Evolutionary conservation across 163 green algal genomes (phyloP), one percentile per base, ranked within the genome.

Genomic region (Chloroidium sp.): DNA sequence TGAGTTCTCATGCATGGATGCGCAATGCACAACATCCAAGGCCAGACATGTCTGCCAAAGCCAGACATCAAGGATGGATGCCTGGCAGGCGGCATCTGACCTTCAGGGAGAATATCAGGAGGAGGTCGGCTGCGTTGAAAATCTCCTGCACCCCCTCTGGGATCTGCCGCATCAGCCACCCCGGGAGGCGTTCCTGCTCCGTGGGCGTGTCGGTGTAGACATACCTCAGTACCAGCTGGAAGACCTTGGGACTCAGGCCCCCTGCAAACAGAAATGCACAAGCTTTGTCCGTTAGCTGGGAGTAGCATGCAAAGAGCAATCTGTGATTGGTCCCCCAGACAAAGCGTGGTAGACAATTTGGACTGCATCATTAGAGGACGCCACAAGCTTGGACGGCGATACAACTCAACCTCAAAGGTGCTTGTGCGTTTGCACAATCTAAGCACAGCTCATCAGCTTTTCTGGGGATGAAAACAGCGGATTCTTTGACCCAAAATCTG

Each of bases 51-150:
- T 14, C 8, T 59, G 13, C 74, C 74, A 57, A 14, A 77, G 10
- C n/a, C 74, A 77, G 13, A 61, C 36, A 36, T 36, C 36, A 36
- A 36, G 8, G 67, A 77, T 13, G 13, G 3, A 59, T 1, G 14
- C 4, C 36, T 36, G 36, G 59, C 14, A 64, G 57, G 3, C 58
- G 0, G 14, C 13, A 2, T 74, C 1, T 1, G 57, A 86, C 83
- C 83, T 87, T 87, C 69, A 87, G 78, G 62, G 61, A 8, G 12
- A 82, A 78, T 57, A 87, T 3, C n/a, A 85, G 80, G 80, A 83
- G 76, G 2, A 78, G 75, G 60, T 87, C 80, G 6, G 83, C 83
- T 59, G 83, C 83, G 68, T 87, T 80, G 62, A 87, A 81, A 67
- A 87, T 68, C 75, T 80, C 61, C 68, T 81, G 68, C 8, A 76